Percentiles rank a stretch among this genome's conserved stretches.
Evolutionary conservation across 371 early-diverging fungal species (phyloP).

Genomic region (Mucor plumbeus): DNA sequence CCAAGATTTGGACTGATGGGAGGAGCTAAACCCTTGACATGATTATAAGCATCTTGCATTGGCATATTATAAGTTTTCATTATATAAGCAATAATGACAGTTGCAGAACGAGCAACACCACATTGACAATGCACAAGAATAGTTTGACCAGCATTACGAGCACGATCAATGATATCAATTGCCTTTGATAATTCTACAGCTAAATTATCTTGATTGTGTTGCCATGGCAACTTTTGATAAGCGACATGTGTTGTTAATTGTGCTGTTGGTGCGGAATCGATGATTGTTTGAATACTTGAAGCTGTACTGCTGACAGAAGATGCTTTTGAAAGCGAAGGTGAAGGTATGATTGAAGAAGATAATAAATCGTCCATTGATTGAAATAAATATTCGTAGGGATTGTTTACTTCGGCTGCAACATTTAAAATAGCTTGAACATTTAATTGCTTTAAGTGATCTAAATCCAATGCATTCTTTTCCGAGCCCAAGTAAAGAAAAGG

Average conservation of each 20-base stretch:
- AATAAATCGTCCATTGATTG: conserved; percentile 33
- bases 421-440: conserved; percentile 72
- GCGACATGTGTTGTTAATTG: conserved; percentile 2
- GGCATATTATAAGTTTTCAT: conserved; percentile 71
- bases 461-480: conserved; percentile 61
- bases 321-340: conserved; percentile 43
- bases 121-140: conserved; percentile 90
- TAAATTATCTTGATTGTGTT: conserved; percentile 77
- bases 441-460: conserved; percentile 43
- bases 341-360: conserved; percentile 23
- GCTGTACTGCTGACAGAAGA: conserved; percentile 38
- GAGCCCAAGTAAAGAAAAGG: conserved; percentile 76
- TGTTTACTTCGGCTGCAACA: conserved; percentile 77
- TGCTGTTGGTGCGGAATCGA: background rate
- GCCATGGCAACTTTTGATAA: conserved; percentile 77
- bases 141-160: conserved; percentile 56
- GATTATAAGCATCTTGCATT: conserved; percentile 76
- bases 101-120: conserved; percentile 90
- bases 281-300: conserved; percentile 28
- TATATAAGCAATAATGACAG: conserved; percentile 86
- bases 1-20: conserved; percentile 83
- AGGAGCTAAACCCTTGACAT: conserved; percentile 73
- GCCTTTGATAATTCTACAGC: conserved; percentile 66
- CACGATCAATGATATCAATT: conserved; percentile 75
- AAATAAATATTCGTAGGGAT: conserved; percentile 43